Percentiles rank a stretch among this genome's conserved stretches.
These are phyloP conservation scores for Leccinum truebloodii DNA, from an alignment of 768 basidiomycete species.

Conservation along the genomic window DNA sequence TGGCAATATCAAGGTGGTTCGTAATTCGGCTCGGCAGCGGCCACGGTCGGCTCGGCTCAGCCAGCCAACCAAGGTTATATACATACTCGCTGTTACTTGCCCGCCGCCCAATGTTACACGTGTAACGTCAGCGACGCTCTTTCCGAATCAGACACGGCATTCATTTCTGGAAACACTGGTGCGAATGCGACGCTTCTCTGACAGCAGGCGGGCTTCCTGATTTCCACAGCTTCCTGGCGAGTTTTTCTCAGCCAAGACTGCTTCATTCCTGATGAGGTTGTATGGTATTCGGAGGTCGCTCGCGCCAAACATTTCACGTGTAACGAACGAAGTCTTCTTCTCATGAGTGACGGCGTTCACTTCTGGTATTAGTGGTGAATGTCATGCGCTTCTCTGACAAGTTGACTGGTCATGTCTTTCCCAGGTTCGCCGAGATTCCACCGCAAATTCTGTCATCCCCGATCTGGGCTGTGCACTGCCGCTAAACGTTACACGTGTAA, in stretches of 20 bases:
- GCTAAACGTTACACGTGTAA: constrained; percentile 34
- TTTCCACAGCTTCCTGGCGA: neutral
- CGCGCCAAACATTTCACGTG: constrained; percentile 32
- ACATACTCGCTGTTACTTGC: neutral
- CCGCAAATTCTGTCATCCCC: no score
- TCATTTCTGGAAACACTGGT: constrained; percentile 2
- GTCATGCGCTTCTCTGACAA: neutral
- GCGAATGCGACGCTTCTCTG: neutral
- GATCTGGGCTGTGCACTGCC: neutral
- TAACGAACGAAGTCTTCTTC: constrained; percentile 18
- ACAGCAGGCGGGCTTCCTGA: neutral
- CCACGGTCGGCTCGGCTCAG: constrained; percentile 16
- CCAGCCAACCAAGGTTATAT: neutral
- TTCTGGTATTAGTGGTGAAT: constrained; percentile 7
- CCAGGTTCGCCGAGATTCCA: neutral
- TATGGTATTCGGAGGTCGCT: neutral
- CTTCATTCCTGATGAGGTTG: neutral
- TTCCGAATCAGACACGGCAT: constrained; percentile 1
- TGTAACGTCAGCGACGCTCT: constrained; percentile 27
- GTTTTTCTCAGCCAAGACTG: neutral
- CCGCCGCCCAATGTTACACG: constrained; percentile 29
- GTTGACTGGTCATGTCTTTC: neutral
- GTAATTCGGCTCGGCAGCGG: constrained; percentile 2
- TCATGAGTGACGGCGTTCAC: constrained; percentile 1
- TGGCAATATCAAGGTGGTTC: neutral